These are phyloP conservation scores for Crataegus laevigata DNA, from an alignment of 306 rosid genomes.

Conservation along the genomic window DNA sequence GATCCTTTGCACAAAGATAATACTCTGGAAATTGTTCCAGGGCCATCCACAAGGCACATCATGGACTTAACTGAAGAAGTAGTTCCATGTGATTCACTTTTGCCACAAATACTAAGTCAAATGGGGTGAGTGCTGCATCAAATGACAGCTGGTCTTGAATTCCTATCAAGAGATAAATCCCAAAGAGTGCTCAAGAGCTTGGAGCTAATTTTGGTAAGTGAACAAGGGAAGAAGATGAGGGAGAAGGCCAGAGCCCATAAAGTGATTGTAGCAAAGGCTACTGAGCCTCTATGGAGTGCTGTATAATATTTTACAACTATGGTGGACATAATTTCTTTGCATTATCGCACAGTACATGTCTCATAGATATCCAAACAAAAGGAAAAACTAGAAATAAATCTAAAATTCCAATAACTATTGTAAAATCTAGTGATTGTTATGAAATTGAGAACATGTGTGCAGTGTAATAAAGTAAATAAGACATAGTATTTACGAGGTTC, in stretches of 20 bases:
- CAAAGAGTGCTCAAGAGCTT: constrained; percentile 21
- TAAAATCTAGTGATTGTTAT: too few relatives aligned
- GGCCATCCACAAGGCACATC: constrained; percentile 21
- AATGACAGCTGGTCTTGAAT: constrained; percentile 26
- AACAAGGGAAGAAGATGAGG: constrained; percentile 30
- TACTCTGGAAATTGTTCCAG: constrained; percentile 32
- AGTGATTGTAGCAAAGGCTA: constrained; percentile 1
- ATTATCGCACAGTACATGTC: not conserved
- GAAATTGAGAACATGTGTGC: too few relatives aligned
- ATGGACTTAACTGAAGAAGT: constrained; percentile 29
- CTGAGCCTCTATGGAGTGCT: not conserved
- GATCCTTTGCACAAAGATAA: not conserved
- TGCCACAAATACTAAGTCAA: constrained; percentile 15
- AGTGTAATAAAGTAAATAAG: too few relatives aligned
- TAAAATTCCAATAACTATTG: too few relatives aligned
- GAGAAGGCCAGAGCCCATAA: constrained; percentile 10
- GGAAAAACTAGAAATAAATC: too few relatives aligned
- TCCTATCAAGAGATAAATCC: constrained; percentile 31
- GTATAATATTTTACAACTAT: not conserved
- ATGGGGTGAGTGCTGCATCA: constrained; percentile 18
- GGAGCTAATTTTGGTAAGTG: constrained; percentile 19
- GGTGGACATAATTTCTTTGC: not conserved
- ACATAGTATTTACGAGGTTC: too few relatives aligned
- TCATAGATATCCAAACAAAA: too few relatives aligned
- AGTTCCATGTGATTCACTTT: not conserved